These are phyloP conservation scores for Anaeramoeba ignava DNA, from an alignment of 78 protist genomes.

Conservation along the genomic window DNA sequence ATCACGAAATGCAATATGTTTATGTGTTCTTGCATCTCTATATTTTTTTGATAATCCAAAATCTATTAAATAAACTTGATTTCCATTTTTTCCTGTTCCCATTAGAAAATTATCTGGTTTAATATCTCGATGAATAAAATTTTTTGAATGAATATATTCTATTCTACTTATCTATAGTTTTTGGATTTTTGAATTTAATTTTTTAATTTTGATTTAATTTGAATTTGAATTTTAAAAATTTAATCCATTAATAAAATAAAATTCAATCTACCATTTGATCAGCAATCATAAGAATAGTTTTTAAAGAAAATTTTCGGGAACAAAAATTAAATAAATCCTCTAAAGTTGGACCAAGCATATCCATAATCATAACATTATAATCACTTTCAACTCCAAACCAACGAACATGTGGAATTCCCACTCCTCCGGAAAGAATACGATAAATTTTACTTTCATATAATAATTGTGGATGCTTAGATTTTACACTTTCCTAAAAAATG, in stretches of 20 bases:
- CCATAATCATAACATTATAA: too few species aligned
- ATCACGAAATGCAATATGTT: conserved; percentile 91
- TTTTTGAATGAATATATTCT: conserved; percentile 56
- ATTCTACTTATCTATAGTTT: conserved; percentile 22
- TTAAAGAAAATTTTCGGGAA: conserved; percentile 54
- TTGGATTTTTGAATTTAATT: too few species aligned
- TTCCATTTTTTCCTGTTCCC: conserved; percentile 70
- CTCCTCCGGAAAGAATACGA: conserved; percentile 49
- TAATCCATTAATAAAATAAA: neutral
- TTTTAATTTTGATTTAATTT: too few species aligned
- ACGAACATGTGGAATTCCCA: conserved; percentile 26
- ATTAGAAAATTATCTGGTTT: conserved; percentile 88
- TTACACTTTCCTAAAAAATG: conserved; percentile 53
- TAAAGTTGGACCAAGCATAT: conserved; percentile 88
- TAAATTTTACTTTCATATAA: conserved; percentile 86
- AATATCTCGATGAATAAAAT: conserved; percentile 85
- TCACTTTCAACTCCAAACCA: too few species aligned
- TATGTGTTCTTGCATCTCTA: conserved; percentile 72
- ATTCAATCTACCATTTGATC: conserved; percentile 67
- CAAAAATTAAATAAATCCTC: conserved; percentile 89
- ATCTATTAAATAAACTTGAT: conserved; percentile 12
- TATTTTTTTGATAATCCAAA: conserved; percentile 90
- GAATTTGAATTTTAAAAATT: too few species aligned
- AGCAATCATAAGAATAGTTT: conserved; percentile 82
- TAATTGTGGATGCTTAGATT: conserved; percentile 87